Evolutionary conservation across 495 filamentous ascomycete species (phyloP).

Genomic region (Penicillium mononematosum): DNA sequence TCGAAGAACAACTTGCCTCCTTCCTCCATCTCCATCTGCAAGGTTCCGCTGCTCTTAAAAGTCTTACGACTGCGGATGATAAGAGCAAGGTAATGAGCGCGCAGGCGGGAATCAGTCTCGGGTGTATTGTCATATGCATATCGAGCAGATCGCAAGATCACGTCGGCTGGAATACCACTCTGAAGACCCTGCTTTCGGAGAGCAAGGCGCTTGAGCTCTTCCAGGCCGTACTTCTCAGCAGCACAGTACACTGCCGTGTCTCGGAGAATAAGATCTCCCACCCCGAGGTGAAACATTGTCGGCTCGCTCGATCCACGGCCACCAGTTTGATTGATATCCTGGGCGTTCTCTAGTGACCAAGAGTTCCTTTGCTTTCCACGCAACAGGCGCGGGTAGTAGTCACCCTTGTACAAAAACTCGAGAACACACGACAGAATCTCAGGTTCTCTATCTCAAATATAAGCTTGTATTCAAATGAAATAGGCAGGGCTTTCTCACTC

Average conservation of each 20-base stretch:
- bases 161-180: slow-evolving; percentile 77
- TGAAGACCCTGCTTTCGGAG: slow-evolving; percentile 92
- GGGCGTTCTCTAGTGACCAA: slow-evolving; percentile 69
- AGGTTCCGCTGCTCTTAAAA: slow-evolving; percentile 93
- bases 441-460: slow-evolving; percentile 47
- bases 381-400: slow-evolving; percentile 60
- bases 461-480: background rate
- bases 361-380: slow-evolving; percentile 47
- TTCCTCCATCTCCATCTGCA: slow-evolving; percentile 96
- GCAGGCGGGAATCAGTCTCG: slow-evolving; percentile 82
- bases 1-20: slow-evolving; percentile 93
- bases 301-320: slow-evolving; percentile 67
- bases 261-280: slow-evolving; percentile 70
- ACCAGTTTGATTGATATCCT: slow-evolving; percentile 47
- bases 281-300: slow-evolving; percentile 67
- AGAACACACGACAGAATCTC: slow-evolving; percentile 66
- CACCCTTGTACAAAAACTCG: slow-evolving; percentile 70
- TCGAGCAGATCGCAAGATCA: slow-evolving; percentile 84
- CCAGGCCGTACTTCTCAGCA: slow-evolving; percentile 80
- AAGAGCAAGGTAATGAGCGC: slow-evolving; percentile 90
- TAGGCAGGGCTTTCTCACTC: slow-evolving; percentile 38
- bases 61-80: slow-evolving; percentile 91
- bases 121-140: slow-evolving; percentile 94
- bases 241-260: slow-evolving; percentile 93
- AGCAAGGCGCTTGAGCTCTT: slow-evolving; percentile 82